Conservation (phyloP, 2,329 filamentous ascomycete species). For the Stemphylium vesicarium region DNA sequence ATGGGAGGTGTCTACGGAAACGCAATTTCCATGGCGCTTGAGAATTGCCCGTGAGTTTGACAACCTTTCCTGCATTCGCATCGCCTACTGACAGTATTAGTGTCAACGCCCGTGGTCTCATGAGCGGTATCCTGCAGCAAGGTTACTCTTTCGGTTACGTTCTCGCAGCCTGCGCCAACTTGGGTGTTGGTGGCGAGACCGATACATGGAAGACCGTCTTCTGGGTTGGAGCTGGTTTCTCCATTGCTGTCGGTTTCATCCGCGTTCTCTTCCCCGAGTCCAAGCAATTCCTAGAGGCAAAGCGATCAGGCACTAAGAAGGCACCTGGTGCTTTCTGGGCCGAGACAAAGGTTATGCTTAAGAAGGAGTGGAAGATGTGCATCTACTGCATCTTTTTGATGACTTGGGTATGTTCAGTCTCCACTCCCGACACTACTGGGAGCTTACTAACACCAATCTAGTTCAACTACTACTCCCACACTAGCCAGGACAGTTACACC, state of each 20-base stretch:
- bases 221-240: conserved; percentile 73
- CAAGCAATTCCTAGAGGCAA: conserved; percentile 74
- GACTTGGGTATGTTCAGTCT: conserved; percentile 61
- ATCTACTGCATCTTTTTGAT: conserved; percentile 80
- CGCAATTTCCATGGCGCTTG: conserved; percentile 77
- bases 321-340: conserved; percentile 65
- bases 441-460: conserved; percentile 49
- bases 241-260: conserved; percentile 71
- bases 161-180: conserved; percentile 75
- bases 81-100: conserved; percentile 25
- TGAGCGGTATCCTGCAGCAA: conserved; percentile 83
- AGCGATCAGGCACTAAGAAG: conserved; percentile 62
- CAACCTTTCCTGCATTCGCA: conserved; percentile 20
- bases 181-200: conserved; percentile 69
- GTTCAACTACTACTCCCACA: conserved; percentile 71
- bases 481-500: conserved; percentile 80
- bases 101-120: conserved; percentile 72
- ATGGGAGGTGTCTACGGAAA: conserved; percentile 85
- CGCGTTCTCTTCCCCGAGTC: conserved; percentile 75
- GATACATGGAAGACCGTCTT: conserved; percentile 78
- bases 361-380: conserved; percentile 75
- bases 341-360: conserved; percentile 72
- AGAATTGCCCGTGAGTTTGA: conserved; percentile 68
- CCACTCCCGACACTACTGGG: background rate
- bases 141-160: conserved; percentile 84